Evolutionary conservation across 2,329 filamentous ascomycete species (phyloP).

Genomic region (Trichoderma endophyticum): DNA sequence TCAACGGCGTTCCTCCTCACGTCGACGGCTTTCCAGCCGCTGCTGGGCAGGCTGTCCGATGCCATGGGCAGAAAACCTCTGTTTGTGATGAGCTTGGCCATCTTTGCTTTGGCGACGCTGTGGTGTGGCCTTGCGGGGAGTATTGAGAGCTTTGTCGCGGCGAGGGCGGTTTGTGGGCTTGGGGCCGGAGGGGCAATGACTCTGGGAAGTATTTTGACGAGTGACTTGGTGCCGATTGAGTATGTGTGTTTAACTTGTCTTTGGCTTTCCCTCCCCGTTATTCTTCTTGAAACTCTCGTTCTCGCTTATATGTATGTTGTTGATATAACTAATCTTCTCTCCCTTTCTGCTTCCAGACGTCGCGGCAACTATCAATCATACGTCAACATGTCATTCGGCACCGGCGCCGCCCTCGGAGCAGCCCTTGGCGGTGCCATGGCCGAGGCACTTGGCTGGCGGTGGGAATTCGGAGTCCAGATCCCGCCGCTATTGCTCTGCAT

Average conservation of each 20-base stretch:
- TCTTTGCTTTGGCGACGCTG: conserved; percentile 63
- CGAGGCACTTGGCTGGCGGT: conserved; percentile 69
- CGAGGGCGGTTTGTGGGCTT: conserved; percentile 67
- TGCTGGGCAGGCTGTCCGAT: conserved; percentile 72
- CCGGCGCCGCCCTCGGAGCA: conserved; percentile 59
- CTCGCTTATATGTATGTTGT: background rate
- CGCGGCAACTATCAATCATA: conserved; percentile 72
- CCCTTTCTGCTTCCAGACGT: conserved; percentile 28
- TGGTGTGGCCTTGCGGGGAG: conserved; percentile 67
- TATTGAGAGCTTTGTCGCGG: conserved; percentile 68
- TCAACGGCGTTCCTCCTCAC: conserved; percentile 77
- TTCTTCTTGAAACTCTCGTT: background rate
- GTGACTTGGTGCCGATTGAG: conserved; percentile 71
- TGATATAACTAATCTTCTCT: background rate
- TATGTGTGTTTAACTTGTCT: conserved; percentile 35
- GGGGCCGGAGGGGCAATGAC: conserved; percentile 70
- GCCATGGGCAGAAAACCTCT: conserved; percentile 65
- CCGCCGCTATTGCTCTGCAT: conserved; percentile 48
- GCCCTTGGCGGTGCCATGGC: conserved; percentile 68
- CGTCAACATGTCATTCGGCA: conserved; percentile 63
- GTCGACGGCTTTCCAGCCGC: conserved; percentile 70
- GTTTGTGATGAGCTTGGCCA: conserved; percentile 59
- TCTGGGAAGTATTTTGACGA: conserved; percentile 67
- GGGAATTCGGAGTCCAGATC: conserved; percentile 65
- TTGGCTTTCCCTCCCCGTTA: no score